Percentiles rank a stretch among this genome's conserved stretches.
phyloP scores from a whole-genome alignment of 1,284 basidiomycete species.

The Naganishia liquefaciens region DNA sequence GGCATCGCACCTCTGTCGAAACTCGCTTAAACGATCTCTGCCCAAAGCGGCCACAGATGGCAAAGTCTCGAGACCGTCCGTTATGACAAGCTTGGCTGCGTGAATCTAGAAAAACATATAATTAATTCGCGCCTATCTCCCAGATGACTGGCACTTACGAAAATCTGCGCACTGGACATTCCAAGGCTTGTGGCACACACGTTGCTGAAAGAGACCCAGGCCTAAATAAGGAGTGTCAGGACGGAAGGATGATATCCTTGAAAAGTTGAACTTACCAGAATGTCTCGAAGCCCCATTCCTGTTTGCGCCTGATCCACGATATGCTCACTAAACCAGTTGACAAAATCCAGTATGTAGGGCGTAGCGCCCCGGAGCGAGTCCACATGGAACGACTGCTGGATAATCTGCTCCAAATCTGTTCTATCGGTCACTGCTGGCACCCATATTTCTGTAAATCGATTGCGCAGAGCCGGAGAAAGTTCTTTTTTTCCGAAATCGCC shows the following conservation, averaged over 20 bases:
- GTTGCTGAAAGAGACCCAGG: conserved; percentile 90
- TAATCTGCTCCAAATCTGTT: conserved; percentile 76
- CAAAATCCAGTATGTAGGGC: conserved; percentile 71
- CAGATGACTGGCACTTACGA: conserved; percentile 62
- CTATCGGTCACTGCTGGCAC: conserved; percentile 82
- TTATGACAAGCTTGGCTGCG: conserved; percentile 78
- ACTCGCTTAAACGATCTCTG: conserved; percentile 38
- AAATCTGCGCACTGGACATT: conserved; percentile 61
- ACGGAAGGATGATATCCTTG: neutral
- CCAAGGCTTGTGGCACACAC: conserved; percentile 55
- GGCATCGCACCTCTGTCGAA: conserved; percentile 47
- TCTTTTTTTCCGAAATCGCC: conserved; percentile 99
- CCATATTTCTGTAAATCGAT: conserved; percentile 99
- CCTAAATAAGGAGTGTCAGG: conserved; percentile 57
- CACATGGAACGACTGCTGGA: conserved; percentile 70
- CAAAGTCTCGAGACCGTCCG: conserved; percentile 78
- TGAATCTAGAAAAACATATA: conserved; percentile 64
- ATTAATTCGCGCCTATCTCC: neutral
- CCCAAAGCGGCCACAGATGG: conserved; percentile 62
- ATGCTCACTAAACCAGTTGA: conserved; percentile 72
- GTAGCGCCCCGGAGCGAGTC: conserved; percentile 65
- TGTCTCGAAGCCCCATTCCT: conserved; percentile 78
- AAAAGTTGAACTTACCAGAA: conserved; percentile 65
- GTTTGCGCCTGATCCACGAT: conserved; percentile 65
- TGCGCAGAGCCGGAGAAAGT: conserved; percentile 91